A percentile compares a stretch with the other conserved stretches of the same genome.
Evolutionary conservation across 495 filamentous ascomycete genomes (phyloP).

Genomic region (Aspergillus taichungensis): DNA sequence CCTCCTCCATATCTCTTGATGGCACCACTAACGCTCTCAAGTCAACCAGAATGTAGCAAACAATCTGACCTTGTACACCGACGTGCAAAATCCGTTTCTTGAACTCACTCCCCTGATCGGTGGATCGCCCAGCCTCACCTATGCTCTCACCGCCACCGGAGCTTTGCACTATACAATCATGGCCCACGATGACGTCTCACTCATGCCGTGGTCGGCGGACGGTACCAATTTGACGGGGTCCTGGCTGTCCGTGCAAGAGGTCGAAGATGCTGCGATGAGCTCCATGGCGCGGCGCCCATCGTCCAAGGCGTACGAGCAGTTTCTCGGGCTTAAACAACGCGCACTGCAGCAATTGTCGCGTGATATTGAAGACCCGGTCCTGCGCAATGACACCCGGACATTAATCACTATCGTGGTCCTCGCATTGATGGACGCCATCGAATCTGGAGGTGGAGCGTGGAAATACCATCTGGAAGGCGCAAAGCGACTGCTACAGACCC

Average conservation of each 20-base stretch:
- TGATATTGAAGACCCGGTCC: conserved; percentile 26
- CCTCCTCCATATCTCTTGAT: neutral
- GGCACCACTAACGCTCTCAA: conserved; percentile 7
- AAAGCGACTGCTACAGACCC: conserved; percentile 30
- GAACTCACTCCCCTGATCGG: conserved; percentile 32
- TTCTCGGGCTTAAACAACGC: conserved; percentile 35
- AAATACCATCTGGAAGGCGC: conserved; percentile 41
- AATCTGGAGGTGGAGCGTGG: conserved; percentile 39
- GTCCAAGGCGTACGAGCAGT: conserved; percentile 32
- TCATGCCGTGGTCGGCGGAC: conserved; percentile 29
- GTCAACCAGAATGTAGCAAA: conserved; percentile 28
- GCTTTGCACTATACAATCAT: conserved; percentile 35
- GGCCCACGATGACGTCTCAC: conserved; percentile 25
- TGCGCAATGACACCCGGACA: conserved; percentile 33
- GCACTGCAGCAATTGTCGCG: conserved; percentile 32
- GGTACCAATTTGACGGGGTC: conserved; percentile 10
- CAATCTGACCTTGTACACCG: conserved; percentile 31
- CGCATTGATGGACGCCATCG: conserved; percentile 35
- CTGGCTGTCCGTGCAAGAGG: conserved; percentile 16
- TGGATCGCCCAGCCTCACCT: conserved; percentile 30
- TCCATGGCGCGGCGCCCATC: conserved; percentile 19
- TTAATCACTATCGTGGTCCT: conserved; percentile 35
- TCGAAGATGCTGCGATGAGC: conserved; percentile 21
- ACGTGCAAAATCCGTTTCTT: conserved; percentile 33
- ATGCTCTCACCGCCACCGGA: conserved; percentile 31